Evolutionary conservation across 805 yeast species (phyloP).

Genomic region (Wickerhamiella alocasiicola): DNA sequence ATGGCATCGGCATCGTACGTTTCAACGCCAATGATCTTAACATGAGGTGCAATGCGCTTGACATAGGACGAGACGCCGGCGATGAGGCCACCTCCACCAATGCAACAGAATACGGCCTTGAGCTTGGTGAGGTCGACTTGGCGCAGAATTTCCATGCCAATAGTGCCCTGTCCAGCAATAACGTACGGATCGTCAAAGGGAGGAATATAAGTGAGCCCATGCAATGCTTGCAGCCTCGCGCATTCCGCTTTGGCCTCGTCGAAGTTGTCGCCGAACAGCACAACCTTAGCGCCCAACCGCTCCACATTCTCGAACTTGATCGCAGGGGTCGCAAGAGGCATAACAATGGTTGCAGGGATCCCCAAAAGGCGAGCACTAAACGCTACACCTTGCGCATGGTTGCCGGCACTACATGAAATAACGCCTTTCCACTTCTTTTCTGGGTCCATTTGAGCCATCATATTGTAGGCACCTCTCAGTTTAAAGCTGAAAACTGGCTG

Average conservation of each 20-base stretch:
- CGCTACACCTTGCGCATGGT: constrained; percentile 99
- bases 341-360: constrained; percentile 91
- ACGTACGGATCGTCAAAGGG: constrained; percentile 98
- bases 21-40: constrained; percentile 90
- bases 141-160: constrained; percentile 83
- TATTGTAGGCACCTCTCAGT: constrained; percentile 93
- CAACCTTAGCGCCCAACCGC: constrained; percentile 88
- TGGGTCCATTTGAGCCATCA: constrained; percentile 69
- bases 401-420: constrained; percentile 97
- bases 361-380: constrained; percentile 72
- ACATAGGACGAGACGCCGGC: constrained; percentile 85
- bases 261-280: constrained; percentile 83
- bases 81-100: constrained; percentile 95
- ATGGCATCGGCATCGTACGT: constrained; percentile 94
- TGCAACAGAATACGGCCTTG: constrained; percentile 79
- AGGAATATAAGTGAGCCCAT: constrained; percentile 82
- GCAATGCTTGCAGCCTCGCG: constrained; percentile 48
- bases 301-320: constrained; percentile 88
- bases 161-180: constrained; percentile 98
- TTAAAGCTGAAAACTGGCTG: constrained; percentile 94
- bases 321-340: constrained; percentile 96
- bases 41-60: constrained; percentile 95
- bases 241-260: constrained; percentile 94
- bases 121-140: constrained; percentile 69
- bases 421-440: constrained; percentile 68